Evolutionary conservation across 2,329 filamentous ascomycete species (phyloP).

Genomic region (Lachnellula cervina): DNA sequence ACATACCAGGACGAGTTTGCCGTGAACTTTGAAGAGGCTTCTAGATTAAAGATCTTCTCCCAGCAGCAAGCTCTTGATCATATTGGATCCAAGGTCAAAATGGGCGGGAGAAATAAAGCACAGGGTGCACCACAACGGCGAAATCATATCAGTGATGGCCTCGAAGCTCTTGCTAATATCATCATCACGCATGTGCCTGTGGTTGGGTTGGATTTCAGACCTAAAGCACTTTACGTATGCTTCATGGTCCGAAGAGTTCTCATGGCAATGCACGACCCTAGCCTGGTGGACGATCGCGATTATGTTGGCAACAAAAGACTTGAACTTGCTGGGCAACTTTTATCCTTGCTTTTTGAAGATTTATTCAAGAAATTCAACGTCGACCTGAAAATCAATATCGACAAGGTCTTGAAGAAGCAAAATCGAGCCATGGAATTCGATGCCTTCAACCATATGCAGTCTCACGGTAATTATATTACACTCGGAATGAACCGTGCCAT

Average conservation of each 20-base stretch:
- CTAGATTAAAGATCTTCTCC: slow-evolving; percentile 78
- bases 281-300: slow-evolving; percentile 90
- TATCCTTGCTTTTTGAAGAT: slow-evolving; percentile 94
- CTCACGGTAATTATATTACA: slow-evolving; percentile 82
- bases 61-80: slow-evolving; percentile 96
- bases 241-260: slow-evolving; percentile 96
- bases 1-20: slow-evolving; percentile 92
- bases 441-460: slow-evolving; percentile 75
- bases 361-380: slow-evolving; percentile 92
- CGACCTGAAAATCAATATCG: slow-evolving; percentile 86
- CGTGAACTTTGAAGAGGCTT: slow-evolving; percentile 90
- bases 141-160: slow-evolving; percentile 83
- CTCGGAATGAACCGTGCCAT: slow-evolving; percentile 93
- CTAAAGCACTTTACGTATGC: slow-evolving; percentile 94
- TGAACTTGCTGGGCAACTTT: slow-evolving; percentile 88
- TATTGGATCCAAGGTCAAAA: slow-evolving; percentile 81
- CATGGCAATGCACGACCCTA: slow-evolving; percentile 87
- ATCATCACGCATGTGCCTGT: slow-evolving; percentile 95
- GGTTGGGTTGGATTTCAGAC: slow-evolving; percentile 84
- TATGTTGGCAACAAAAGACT: slow-evolving; percentile 97
- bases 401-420: slow-evolving; percentile 92
- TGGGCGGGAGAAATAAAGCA: slow-evolving; percentile 60
- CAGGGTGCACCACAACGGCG: slow-evolving; percentile 54
- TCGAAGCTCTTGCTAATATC: slow-evolving; percentile 87
- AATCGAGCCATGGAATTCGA: slow-evolving; percentile 86